Conservation (phyloP, 2,329 filamentous ascomycete genomes). For the Didymella sp. region DNA sequence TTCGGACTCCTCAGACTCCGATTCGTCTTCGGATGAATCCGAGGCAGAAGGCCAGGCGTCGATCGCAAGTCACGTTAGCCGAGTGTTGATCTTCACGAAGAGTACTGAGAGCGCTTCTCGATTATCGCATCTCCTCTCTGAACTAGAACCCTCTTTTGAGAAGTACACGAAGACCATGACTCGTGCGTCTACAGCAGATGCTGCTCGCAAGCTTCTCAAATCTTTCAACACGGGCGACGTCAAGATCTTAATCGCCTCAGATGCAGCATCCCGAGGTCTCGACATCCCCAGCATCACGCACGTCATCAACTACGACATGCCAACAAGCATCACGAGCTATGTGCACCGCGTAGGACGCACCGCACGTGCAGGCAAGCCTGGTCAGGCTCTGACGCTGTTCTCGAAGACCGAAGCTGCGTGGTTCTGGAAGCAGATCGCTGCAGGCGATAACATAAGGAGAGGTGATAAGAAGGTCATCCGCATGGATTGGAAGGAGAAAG, state of each 20-base stretch:
- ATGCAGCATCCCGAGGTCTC: constrained; percentile 90
- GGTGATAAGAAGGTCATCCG: constrained; percentile 54
- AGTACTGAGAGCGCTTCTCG: constrained; percentile 89
- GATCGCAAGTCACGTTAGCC: constrained; percentile 33
- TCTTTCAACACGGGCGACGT: constrained; percentile 69
- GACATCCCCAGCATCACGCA: constrained; percentile 81
- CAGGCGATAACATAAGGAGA: constrained; percentile 60
- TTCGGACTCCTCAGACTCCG: constrained; percentile 19
- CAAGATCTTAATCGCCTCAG: constrained; percentile 84
- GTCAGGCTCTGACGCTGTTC: constrained; percentile 86
- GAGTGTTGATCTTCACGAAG: constrained; percentile 83
- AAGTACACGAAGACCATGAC: constrained; percentile 72
- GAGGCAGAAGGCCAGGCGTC: constrained; percentile 12
- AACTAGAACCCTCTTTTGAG: constrained; percentile 68
- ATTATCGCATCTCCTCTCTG: constrained; percentile 76
- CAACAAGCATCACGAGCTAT: constrained; percentile 79
- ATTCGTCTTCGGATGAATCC: constrained; percentile 27
- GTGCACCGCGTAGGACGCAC: constrained; percentile 93
- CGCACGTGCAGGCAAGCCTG: constrained; percentile 77
- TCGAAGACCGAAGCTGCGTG: constrained; percentile 83
- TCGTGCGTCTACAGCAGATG: constrained; percentile 76
- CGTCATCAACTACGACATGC: constrained; percentile 94
- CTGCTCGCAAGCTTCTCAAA: constrained; percentile 70
- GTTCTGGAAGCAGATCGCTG: constrained; percentile 87
- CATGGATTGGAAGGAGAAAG: constrained; percentile 51